Evolutionary conservation across 768 basidiomycete species (phyloP), one percentile per base, ranked within the genome.

Genomic region (Suillus americanus): DNA sequence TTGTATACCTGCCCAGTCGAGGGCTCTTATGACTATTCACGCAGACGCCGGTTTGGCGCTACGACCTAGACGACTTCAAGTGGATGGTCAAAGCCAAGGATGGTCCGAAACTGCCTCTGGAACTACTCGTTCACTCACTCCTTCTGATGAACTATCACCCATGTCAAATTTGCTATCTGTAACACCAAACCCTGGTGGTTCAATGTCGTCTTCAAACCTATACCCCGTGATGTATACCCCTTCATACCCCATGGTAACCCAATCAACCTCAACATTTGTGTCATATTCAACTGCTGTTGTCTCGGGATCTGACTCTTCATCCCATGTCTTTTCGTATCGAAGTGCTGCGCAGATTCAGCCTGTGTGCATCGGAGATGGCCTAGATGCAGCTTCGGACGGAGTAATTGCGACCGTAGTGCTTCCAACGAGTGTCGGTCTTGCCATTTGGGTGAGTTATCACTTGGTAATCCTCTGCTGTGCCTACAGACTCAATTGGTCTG

Each of bases 371-470:
- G 91, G 91, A 41, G 68, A 83, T 33, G 89, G 89, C 4, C 65
- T 90, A 35, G 91, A 92, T 74, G 80, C 85, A 33, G 82, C 84
- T 18, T 82, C 87, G 9, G 79, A 84, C 65, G 91, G 91, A 14
- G 71, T 91, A 7, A 70, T 92, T 18, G 81, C 87, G 18, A 80
- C 85, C 8, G 70, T 88, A 40, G 74, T 89, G 55, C 68, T 90
- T 35, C 83, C 86, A n/a, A 84, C 81, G 65, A 74, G 78, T 13
- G 73, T 89, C 62, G 90, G 90, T 10, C 71, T 90, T n/a, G 69
- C 85, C 51, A 75, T 91, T 69, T 91, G 89, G 89, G 90, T 90
- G 68, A 68, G 88, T 79, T 18, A 61, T 62, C 25, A 60, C 64
- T 33, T 43, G 16, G 7, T 33, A 56, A 5, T 25, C 5, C 12